Evolutionary conservation across 1,284 basidiomycete species (phyloP).

Genomic region (Caloboletus firmus): DNA sequence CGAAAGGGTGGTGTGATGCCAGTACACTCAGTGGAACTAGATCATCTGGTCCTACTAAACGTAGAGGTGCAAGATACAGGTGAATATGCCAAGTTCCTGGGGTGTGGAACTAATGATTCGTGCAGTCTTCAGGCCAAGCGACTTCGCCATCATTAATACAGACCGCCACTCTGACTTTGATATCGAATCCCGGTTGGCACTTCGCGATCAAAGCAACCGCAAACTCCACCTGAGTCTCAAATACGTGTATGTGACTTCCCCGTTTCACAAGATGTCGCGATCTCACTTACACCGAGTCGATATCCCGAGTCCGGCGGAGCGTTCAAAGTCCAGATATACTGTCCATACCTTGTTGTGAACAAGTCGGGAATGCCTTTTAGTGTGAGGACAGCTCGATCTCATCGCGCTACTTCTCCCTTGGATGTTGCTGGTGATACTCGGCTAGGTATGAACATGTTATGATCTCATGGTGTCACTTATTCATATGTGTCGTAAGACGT

Average conservation of each 20-base stretch:
- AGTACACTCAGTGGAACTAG: slow-evolving; percentile 93
- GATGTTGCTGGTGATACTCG: slow-evolving; percentile 84
- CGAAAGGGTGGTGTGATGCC: slow-evolving; percentile 95
- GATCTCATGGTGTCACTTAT: slow-evolving; percentile 1
- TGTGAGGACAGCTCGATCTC: slow-evolving; percentile 68
- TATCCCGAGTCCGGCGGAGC: slow-evolving; percentile 95
- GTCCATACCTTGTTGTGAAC: slow-evolving; percentile 91
- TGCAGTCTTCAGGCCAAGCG: slow-evolving; percentile 90
- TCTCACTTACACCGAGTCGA: slow-evolving; percentile 46
- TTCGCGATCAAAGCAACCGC: slow-evolving; percentile 76
- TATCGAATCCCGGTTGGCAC: slow-evolving; percentile 68
- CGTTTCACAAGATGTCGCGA: background rate
- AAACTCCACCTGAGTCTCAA: slow-evolving; percentile 86
- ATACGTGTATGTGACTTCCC: slow-evolving; percentile 68
- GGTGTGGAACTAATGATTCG: slow-evolving; percentile 4
- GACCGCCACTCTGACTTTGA: slow-evolving; percentile 92
- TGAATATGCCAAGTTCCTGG: slow-evolving; percentile 34
- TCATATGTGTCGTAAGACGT: slow-evolving; percentile 44
- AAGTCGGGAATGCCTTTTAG: slow-evolving; percentile 89
- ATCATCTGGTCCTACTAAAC: slow-evolving; percentile 92
- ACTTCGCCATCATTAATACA: slow-evolving; percentile 97
- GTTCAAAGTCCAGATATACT: slow-evolving; percentile 96
- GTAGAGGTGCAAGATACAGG: slow-evolving; percentile 89
- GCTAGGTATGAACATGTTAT: slow-evolving; percentile 42
- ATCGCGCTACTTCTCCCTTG: slow-evolving; percentile 69